phyloP scores from a whole-genome alignment of 352 stramenopile genomes.

The Phytophthora litchii region DNA sequence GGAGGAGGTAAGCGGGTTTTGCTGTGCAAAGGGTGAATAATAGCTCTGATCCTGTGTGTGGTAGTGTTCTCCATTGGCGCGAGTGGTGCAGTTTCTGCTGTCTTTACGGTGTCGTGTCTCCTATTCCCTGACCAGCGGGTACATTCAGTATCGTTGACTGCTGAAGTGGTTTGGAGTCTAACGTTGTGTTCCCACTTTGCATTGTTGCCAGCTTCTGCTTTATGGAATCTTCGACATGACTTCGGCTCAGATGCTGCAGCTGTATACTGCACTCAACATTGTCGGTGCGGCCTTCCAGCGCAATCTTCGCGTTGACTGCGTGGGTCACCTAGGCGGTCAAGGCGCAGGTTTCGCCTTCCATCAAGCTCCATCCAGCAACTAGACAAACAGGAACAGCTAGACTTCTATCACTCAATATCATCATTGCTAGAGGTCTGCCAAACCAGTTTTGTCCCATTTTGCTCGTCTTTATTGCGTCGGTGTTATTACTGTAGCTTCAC shows the following conservation, averaged over 20 bases:
- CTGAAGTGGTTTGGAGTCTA: conserved; percentile 2
- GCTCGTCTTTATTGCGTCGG: conserved; percentile 33
- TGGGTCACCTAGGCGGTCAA: conserved; percentile 79
- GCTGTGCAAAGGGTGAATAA: not conserved
- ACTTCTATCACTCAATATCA: conserved; percentile 17
- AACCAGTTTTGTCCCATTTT: conserved; percentile 20
- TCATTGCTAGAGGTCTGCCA: conserved; percentile 1
- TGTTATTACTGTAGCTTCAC: conserved; percentile 28
- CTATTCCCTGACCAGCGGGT: conserved; percentile 74
- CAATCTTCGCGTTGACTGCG: conserved; percentile 69
- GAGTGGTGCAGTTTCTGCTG: conserved; percentile 79
- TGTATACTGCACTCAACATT: conserved; percentile 67
- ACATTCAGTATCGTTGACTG: conserved; percentile 9
- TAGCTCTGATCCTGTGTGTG: conserved; percentile 1
- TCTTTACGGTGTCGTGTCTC: conserved; percentile 82
- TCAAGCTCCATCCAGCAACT: conserved; percentile 37
- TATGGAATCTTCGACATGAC: conserved; percentile 70
- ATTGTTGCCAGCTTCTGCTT: conserved; percentile 50
- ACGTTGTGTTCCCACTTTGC: conserved; percentile 1
- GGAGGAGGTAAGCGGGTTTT: conserved; percentile 40
- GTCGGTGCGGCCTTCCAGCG: conserved; percentile 66
- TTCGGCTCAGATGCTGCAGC: conserved; percentile 64
- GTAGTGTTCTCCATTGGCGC: conserved; percentile 83
- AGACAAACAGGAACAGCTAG: conserved; percentile 14
- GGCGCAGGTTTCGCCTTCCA: conserved; percentile 55